phyloP scores from a whole-genome alignment of 2,329 filamentous ascomycete species.

The Apiospora sp. region DNA sequence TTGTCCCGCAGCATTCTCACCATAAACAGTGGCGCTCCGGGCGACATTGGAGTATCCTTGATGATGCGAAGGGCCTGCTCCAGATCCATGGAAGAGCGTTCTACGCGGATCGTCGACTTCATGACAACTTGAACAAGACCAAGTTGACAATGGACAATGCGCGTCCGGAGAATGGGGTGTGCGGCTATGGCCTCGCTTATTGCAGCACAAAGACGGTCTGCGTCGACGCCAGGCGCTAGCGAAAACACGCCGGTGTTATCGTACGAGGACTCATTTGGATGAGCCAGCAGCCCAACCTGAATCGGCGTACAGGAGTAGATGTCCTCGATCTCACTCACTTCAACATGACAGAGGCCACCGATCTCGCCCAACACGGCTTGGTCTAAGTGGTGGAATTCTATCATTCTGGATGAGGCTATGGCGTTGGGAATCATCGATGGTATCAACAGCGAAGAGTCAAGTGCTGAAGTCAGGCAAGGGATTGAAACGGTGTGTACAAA shows the following conservation, averaged over 20 bases:
- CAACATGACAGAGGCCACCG: conserved; percentile 26
- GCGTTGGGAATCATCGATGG: background rate
- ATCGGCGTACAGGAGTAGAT: conserved; percentile 31
- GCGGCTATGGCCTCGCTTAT: conserved; percentile 26
- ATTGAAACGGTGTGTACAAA: no score
- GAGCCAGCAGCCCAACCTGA: conserved; percentile 27
- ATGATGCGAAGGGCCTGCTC: conserved; percentile 5
- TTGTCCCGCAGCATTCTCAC: conserved; percentile 24
- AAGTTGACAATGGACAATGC: conserved; percentile 28
- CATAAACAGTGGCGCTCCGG: conserved; percentile 20
- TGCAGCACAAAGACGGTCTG: conserved; percentile 28
- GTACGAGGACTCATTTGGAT: conserved; percentile 12
- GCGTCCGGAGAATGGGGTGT: conserved; percentile 30
- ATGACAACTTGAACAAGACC: conserved; percentile 30
- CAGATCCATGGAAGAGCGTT: background rate
- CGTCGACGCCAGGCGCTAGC: conserved; percentile 20
- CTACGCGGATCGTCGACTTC: background rate
- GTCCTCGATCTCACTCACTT: conserved; percentile 26
- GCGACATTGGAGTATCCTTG: background rate
- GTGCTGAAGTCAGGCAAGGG: no score
- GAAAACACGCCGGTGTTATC: conserved; percentile 23
- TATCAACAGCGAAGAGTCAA: no score
- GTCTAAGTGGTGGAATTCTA: background rate
- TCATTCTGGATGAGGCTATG: background rate
- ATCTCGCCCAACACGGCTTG: conserved; percentile 6